phyloP scores from a whole-genome alignment of 768 basidiomycete genomes.

The Boletus rex-veris region DNA sequence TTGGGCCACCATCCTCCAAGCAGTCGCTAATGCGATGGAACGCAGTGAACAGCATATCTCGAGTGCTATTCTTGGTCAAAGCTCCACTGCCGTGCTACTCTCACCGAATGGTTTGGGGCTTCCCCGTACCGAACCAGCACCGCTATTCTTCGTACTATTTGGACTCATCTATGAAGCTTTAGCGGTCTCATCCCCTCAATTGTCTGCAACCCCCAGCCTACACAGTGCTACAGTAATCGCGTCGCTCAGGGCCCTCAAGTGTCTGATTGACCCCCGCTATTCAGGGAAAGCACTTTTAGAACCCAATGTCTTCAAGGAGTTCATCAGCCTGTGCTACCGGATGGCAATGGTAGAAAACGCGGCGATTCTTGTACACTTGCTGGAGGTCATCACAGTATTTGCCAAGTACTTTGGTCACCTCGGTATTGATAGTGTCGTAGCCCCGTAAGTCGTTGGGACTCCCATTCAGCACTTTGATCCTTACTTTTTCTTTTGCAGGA shows the following conservation, averaged over 20 bases:
- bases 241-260: slow-evolving; percentile 72
- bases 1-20: slow-evolving; percentile 81
- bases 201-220: slow-evolving; percentile 39
- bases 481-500: slow-evolving; percentile 6
- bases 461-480: background rate
- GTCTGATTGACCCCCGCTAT: slow-evolving; percentile 75
- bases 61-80: slow-evolving; percentile 77
- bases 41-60: slow-evolving; percentile 61
- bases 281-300: slow-evolving; percentile 80
- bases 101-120: slow-evolving; percentile 19
- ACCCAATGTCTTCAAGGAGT: slow-evolving; percentile 83
- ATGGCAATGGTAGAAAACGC: slow-evolving; percentile 86
- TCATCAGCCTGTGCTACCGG: slow-evolving; percentile 82
- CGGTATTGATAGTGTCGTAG: slow-evolving; percentile 18
- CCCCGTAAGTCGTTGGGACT: slow-evolving; percentile 13
- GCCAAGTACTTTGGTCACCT: slow-evolving; percentile 39
- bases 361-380: slow-evolving; percentile 62
- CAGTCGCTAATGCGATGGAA: slow-evolving; percentile 78
- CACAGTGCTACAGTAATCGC: slow-evolving; percentile 53
- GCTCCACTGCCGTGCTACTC: slow-evolving; percentile 14
- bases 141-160: slow-evolving; percentile 86
- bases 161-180: slow-evolving; percentile 93
- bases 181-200: slow-evolving; percentile 59
- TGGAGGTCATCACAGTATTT: slow-evolving; percentile 64
- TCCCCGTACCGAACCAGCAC: slow-evolving; percentile 56